Evolutionary conservation across 768 basidiomycete genomes (phyloP), one percentile per base, ranked within the genome.

Genomic region (Podaxis sp.): DNA sequence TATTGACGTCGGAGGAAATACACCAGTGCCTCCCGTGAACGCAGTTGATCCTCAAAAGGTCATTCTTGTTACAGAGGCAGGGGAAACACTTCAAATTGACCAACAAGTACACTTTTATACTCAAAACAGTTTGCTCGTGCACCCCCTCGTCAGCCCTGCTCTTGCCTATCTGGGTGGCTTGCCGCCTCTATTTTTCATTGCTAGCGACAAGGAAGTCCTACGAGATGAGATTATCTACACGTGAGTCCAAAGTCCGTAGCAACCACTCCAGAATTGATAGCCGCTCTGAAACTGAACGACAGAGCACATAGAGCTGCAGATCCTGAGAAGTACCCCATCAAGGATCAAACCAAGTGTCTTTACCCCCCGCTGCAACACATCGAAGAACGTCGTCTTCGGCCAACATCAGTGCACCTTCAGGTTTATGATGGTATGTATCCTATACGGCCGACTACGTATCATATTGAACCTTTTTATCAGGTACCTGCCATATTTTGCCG

Each of bases 221-320:
- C 80, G 95, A 58, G 96, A 99, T 71, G 96, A 98, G 74, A 87
- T 93, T 37, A 85, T 98, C 33, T 98, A 93, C 70, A 77, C 84
- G 93, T 92, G 54, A 65, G 88, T 80, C 37, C 3, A 46, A 26
- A 20, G 50, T 49, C 1, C 52, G 17, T 33, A 30, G 44, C 30
- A n/a, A 24, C 36, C n/a, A 13, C 22, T 56, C 33, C 8, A 33
- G 30, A 33, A 33, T 8, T n/a, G 33, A 22, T 60, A 50, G 60
- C 58, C 56, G 1, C 58, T 63, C 48, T 30, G 61, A 41, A 30
- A 13, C 4, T 17, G 38, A n/a, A 5, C 2, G 49, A 6, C 66
- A 92, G 90, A 8, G 95, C 96, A 0, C 96, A 99, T 71, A 94
- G 90, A 71, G 97, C 96, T 33, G 93, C 93, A 2, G 76, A 92